A percentile compares a stretch with the other conserved stretches of the same genome.
Evolutionary conservation across 2,329 filamentous ascomycete species (phyloP).

Genomic region (Beauveria sp.): DNA sequence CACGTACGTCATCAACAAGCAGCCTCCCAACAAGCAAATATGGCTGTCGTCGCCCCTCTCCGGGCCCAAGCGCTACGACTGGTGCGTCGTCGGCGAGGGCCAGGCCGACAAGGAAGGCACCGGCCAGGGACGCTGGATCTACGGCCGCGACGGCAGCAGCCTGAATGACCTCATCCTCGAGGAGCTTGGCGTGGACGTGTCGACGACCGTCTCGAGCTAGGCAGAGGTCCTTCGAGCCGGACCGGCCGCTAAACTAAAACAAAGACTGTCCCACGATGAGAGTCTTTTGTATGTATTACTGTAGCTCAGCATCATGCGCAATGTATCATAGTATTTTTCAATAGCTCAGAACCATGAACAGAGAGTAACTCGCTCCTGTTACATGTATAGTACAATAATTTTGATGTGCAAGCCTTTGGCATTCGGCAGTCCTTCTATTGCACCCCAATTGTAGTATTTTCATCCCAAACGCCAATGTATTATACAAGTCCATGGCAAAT

Average conservation of each 20-base stretch:
- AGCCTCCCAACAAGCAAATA: constrained; percentile 94
- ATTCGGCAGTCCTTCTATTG: background rate
- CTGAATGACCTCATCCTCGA: constrained; percentile 64
- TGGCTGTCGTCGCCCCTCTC: constrained; percentile 91
- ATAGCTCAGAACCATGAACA: background rate
- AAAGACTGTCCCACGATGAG: background rate
- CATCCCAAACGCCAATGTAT: background rate
- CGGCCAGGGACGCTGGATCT: constrained; percentile 73
- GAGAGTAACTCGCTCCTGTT: background rate
- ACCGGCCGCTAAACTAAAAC: background rate
- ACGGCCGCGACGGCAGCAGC: constrained; percentile 72
- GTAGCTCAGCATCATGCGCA: background rate
- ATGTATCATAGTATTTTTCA: background rate
- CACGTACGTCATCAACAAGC: constrained; percentile 95
- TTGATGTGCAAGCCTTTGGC: background rate
- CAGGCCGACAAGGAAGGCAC: constrained; percentile 71
- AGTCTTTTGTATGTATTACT: background rate
- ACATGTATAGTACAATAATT: background rate
- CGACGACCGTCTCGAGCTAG: constrained; percentile 21
- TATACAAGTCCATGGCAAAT: background rate
- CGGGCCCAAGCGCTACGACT: constrained; percentile 92
- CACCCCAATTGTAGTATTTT: background rate
- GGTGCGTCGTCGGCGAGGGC: constrained; percentile 64
- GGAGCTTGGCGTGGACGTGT: constrained; percentile 65
- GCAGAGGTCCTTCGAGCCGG: background rate